Conservation (phyloP, 257 asterid genomes). For the Mentha longifolia region DNA sequence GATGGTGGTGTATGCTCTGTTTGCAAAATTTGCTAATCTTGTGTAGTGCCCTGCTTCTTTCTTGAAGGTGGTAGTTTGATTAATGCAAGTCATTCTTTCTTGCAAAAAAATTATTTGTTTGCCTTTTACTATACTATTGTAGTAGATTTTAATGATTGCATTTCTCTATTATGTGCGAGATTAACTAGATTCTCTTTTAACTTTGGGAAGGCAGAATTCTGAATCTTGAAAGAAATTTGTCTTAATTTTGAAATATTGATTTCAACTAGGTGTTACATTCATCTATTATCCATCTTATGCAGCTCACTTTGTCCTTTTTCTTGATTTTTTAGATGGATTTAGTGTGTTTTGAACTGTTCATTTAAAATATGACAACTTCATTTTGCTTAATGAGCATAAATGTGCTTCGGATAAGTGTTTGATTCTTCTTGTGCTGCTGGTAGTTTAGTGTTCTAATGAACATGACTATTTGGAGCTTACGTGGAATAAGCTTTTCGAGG, state of each 20-base stretch:
- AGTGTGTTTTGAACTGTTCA: neutral
- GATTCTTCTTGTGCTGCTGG: neutral
- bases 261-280: neutral
- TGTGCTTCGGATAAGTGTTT: neutral
- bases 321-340: neutral
- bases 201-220: too few species aligned
- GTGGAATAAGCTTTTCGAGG: too few species aligned
- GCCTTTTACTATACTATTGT: neutral
- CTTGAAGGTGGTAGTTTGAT: neutral
- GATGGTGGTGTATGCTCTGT: conserved; percentile 15
- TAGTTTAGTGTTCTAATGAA: neutral
- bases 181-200: too few species aligned
- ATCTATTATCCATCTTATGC: neutral
- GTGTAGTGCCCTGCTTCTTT: conserved; percentile 16
- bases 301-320: neutral
- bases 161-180: neutral
- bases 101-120: neutral
- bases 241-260: neutral
- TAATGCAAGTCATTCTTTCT: neutral
- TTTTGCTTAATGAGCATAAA: neutral
- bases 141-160: neutral
- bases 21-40: neutral
- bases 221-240: neutral
- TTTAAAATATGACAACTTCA: neutral
- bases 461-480: neutral